Evolutionary conservation across 106 monocot species (phyloP).

Genomic region (Xerophyta viscosa): DNA sequence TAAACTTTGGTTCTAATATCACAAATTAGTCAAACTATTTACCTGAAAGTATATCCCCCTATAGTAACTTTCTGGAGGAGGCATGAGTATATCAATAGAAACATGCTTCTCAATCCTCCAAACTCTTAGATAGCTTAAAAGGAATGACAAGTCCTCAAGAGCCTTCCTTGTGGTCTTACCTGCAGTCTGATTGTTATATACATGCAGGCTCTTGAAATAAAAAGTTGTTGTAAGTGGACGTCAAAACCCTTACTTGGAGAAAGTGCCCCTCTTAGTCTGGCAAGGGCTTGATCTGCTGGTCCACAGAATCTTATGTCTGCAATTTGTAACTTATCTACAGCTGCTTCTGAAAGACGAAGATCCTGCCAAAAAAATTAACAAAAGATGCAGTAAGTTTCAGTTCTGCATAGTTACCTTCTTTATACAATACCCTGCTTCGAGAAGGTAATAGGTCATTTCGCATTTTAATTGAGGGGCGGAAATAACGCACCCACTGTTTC

Average conservation of each 20-base stretch:
- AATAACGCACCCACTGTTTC: too few species aligned
- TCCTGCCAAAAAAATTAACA: slow-evolving; percentile 34
- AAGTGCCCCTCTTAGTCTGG: slow-evolving; percentile 91
- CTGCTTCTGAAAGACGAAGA: slow-evolving; percentile 61
- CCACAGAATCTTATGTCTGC: slow-evolving; percentile 91
- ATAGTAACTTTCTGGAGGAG: slow-evolving; percentile 70
- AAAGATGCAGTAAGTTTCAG: too few species aligned
- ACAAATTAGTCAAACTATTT: too few species aligned
- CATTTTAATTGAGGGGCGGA: too few species aligned
- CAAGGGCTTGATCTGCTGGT: slow-evolving; percentile 64
- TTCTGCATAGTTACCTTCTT: too few species aligned
- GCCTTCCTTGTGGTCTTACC: slow-evolving; percentile 64
- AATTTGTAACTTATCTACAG: slow-evolving; percentile 81
- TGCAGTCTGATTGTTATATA: slow-evolving; percentile 19
- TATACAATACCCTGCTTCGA: too few species aligned
- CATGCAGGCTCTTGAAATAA: too few species aligned
- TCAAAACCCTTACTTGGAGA: slow-evolving; percentile 47
- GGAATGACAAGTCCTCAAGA: slow-evolving; percentile 74
- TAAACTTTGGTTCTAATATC: too few species aligned
- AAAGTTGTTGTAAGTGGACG: too few species aligned
- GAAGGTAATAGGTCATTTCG: too few species aligned
- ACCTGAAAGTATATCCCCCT: slow-evolving; percentile 78
- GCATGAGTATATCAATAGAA: slow-evolving; percentile 80
- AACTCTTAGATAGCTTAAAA: slow-evolving; percentile 59
- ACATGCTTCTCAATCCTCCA: slow-evolving; percentile 70